Evolutionary conservation across 495 filamentous ascomycete species (phyloP), one percentile per base, ranked within the genome.

Genomic region (Parmelia sp.): DNA sequence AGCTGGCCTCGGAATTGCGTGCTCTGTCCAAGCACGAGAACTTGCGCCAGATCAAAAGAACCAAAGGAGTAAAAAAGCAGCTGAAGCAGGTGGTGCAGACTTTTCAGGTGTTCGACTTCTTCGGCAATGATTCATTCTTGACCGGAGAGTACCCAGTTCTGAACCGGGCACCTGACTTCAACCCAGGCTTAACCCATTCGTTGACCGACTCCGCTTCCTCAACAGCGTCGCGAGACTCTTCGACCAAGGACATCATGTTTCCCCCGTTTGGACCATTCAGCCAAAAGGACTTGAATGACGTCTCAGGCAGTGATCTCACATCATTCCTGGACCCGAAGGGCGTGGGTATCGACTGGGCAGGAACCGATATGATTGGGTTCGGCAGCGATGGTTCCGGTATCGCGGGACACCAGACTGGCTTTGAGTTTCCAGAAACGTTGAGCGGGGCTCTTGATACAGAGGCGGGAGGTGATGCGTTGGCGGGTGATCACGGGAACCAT

Each of bases 61-160:
- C 23, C 1, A 27, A 58, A 31, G 39, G 12, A 10, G 55, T 63
- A 23, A 66, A 59, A 44, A 66, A 63, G 37, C 59, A 58, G 31
- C 65, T 66, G 49, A 66, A 66, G 23, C 51, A 58, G 27, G 60
- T 66, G 15, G 25, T 40, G 17, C 35, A 40, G 61, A 45, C 19
- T 0, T 58, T 63, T 42, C 25, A 62, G 21, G 7, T 62, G 45
- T 62, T 62, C 60, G 60, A 62, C 25, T 55, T 62, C 39, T 62
- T 47, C 9, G 40, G 45, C 23, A 55, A 62, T 10, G 60, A 55
- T 17, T 27, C 47, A 5, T 62, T 62, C 21, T 37, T 51, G 23
- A 29, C 33, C 9, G 60, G 39, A 2, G 29, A 36, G 1, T 7
- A 53, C 12, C 51, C 60, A 4, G 21, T 37, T 23, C 36, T 62